Conservation (phyloP, 2,329 filamentous ascomycete species). For the Neophaeococcomyces mojaviensis region DNA sequence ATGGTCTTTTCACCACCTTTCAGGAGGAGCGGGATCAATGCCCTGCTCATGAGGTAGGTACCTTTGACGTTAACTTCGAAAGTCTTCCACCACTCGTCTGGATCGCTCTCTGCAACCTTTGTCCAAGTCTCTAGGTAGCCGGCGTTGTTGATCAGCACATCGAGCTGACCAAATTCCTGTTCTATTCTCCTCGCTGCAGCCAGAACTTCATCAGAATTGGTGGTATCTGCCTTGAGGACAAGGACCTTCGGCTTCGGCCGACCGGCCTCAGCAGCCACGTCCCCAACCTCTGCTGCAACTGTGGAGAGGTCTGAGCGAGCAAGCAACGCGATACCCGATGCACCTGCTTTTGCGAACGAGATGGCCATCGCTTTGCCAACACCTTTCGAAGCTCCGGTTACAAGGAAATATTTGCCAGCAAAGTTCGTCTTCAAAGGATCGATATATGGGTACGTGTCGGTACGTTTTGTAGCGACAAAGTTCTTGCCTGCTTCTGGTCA, state of each 20-base stretch:
- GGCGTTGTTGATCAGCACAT: slow-evolving; percentile 23
- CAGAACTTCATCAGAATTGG: slow-evolving; percentile 29
- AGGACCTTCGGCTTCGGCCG: slow-evolving; percentile 35
- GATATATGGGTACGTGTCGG: slow-evolving; percentile 51
- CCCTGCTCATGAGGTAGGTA: slow-evolving; percentile 16
- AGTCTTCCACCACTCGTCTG: slow-evolving; percentile 40
- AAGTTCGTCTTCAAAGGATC: slow-evolving; percentile 28
- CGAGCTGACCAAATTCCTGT: slow-evolving; percentile 23
- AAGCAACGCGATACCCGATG: slow-evolving; percentile 43
- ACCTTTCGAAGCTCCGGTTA: slow-evolving; percentile 32
- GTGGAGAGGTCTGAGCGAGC: slow-evolving; percentile 44
- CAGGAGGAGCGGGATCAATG: slow-evolving; percentile 27
- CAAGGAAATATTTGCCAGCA: slow-evolving; percentile 28
- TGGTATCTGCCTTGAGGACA: slow-evolving; percentile 38
- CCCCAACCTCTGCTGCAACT: slow-evolving; percentile 29
- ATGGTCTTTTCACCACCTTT: slow-evolving; percentile 20
- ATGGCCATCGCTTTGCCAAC: slow-evolving; percentile 30
- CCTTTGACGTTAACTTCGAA: slow-evolving; percentile 48
- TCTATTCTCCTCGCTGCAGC: slow-evolving; percentile 29
- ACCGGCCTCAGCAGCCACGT: slow-evolving; percentile 31
- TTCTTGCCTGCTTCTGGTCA: no score
- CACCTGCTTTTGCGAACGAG: slow-evolving; percentile 27
- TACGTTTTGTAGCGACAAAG: no score
- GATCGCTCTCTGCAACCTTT: slow-evolving; percentile 24
- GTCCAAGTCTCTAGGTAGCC: slow-evolving; percentile 16